These are phyloP conservation scores for Fusarium acutatum DNA, from an alignment of 2,329 filamentous ascomycete genomes.

Conservation along the genomic window DNA sequence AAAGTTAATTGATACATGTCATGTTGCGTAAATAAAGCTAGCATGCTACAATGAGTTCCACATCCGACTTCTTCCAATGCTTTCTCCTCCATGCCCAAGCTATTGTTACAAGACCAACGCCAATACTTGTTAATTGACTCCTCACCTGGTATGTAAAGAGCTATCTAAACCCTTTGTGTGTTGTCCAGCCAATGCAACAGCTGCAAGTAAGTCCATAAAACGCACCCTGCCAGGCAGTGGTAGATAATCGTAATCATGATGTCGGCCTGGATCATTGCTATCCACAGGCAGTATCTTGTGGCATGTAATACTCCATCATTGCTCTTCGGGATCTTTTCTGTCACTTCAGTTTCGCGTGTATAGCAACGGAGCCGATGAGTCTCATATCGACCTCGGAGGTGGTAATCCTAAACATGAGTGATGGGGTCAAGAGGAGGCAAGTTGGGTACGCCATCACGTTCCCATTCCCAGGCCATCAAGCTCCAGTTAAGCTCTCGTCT, in stretches of 20 bases:
- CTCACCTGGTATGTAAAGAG: slow-evolving; percentile 51
- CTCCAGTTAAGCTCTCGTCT: slow-evolving; percentile 87
- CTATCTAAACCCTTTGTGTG: slow-evolving; percentile 61
- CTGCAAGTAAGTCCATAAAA: slow-evolving; percentile 34
- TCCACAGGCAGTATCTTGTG: slow-evolving; percentile 16
- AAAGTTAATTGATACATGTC: slow-evolving; percentile 23
- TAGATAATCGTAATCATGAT: slow-evolving; percentile 16
- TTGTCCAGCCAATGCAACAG: slow-evolving; percentile 45
- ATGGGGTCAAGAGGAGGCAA: slow-evolving; percentile 56
- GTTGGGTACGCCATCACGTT: slow-evolving; percentile 54
- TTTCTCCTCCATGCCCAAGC: slow-evolving; percentile 35
- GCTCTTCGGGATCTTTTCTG: slow-evolving; percentile 16
- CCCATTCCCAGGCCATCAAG: slow-evolving; percentile 81
- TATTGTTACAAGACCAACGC: slow-evolving; percentile 34
- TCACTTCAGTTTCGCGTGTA: slow-evolving; percentile 11
- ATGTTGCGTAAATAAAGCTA: slow-evolving; percentile 17
- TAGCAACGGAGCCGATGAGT: slow-evolving; percentile 39
- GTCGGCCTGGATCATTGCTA: slow-evolving; percentile 3
- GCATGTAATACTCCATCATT: slow-evolving; percentile 28
- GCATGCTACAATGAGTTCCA: slow-evolving; percentile 11
- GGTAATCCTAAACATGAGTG: slow-evolving; percentile 60
- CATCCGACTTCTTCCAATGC: slow-evolving; percentile 23
- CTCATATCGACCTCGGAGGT: slow-evolving; percentile 51
- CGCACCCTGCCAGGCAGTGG: slow-evolving; percentile 15
- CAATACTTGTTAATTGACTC: slow-evolving; percentile 28